phyloP scores from a whole-genome alignment of 306 rosid species.

The Gastrolobium villosum region DNA sequence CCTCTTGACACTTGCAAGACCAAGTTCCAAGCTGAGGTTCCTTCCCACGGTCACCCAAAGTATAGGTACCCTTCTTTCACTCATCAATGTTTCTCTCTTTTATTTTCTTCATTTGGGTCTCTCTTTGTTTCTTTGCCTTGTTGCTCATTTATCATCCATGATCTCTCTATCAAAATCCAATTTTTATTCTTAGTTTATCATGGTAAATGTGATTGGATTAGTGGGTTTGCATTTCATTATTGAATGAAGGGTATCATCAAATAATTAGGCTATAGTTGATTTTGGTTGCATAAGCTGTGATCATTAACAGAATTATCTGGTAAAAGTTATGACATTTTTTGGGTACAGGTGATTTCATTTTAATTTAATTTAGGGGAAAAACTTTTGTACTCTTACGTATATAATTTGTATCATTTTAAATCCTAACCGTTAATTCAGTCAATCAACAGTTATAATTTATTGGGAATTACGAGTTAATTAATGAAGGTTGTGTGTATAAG shows the following conservation, averaged over 20 bases:
- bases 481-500: no score
- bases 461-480: no score
- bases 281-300: neutral
- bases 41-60: constrained; percentile 55
- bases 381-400: no score
- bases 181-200: neutral
- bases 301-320: neutral
- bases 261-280: neutral
- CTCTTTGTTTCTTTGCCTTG: no score
- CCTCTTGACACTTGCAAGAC: constrained; percentile 87
- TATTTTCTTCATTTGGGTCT: no score
- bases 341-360: neutral
- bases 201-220: neutral
- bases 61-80: no score
- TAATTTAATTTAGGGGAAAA: no score
- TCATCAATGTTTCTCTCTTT: no score
- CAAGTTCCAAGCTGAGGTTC: constrained; percentile 76
- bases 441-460: no score
- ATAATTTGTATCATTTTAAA: no score
- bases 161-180: neutral
- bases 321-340: neutral
- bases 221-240: neutral
- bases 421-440: no score
- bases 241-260: neutral
- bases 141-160: neutral